phyloP scores from a whole-genome alignment of 169 alveolate genomes.

The Amoebophrya sp. region DNA sequence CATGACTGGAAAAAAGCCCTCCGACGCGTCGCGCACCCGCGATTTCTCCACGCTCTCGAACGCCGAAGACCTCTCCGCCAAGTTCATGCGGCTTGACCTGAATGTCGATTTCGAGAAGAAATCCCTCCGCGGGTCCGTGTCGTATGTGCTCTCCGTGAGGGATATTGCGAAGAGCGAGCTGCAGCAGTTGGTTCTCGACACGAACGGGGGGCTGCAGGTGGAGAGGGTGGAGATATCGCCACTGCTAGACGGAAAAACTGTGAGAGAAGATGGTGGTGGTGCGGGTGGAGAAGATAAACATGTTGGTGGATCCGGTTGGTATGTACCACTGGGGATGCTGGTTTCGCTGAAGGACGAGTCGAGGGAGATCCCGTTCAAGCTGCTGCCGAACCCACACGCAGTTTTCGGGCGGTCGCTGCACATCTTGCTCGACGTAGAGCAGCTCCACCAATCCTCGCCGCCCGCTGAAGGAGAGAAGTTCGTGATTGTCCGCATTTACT shows the following conservation, averaged over 20 bases:
- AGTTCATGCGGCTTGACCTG: not conserved
- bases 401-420: not conserved
- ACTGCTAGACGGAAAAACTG: no score
- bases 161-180: not conserved
- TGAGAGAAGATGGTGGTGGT: no score
- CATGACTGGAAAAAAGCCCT: no score
- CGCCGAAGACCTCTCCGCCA: not conserved
- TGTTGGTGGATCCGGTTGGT: no score
- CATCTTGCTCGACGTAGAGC: not conserved
- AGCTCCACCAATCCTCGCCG: not conserved
- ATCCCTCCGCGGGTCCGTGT: not conserved
- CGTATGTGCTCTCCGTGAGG: not conserved
- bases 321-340: no score
- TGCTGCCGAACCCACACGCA: not conserved
- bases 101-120: not conserved
- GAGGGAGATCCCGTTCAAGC: not conserved
- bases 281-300: no score
- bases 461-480: not conserved
- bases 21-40: no score
- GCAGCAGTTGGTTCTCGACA: not conserved
- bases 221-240: not conserved
- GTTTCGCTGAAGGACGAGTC: not conserved
- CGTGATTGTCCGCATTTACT: not conserved
- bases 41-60: no score
- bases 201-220: not conserved